Percentiles rank a stretch among this genome's conserved stretches.
phyloP scores from a whole-genome alignment of 352 stramenopile species.

The Globisporangium sylvaticum region DNA sequence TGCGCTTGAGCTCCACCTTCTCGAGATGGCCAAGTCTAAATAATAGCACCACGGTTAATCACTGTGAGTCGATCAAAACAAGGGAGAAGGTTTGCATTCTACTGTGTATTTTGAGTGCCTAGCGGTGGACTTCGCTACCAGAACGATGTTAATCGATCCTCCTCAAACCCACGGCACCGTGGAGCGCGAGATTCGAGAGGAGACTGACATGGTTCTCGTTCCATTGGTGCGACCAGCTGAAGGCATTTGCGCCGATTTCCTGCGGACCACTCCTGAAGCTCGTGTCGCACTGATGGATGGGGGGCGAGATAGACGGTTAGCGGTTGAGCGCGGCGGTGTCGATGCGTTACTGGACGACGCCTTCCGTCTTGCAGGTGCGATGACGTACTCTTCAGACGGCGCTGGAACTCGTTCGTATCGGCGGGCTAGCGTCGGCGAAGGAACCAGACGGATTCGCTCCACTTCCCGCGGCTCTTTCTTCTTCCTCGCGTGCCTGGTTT shows the following conservation, averaged over 20 bases:
- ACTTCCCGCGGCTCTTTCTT: constrained; percentile 25
- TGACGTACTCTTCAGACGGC: constrained; percentile 15
- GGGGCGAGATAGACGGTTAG: background rate
- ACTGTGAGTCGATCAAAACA: background rate
- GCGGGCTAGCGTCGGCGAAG: constrained; percentile 39
- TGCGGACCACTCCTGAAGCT: background rate
- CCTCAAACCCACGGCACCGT: constrained; percentile 13
- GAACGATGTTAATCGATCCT: background rate
- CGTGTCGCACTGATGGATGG: constrained; percentile 11
- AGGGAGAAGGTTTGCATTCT: background rate
- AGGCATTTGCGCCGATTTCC: background rate
- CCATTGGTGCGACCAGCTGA: background rate
- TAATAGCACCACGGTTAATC: background rate
- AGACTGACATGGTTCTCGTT: background rate
- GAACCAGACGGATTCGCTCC: constrained; percentile 46
- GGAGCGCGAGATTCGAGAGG: constrained; percentile 11
- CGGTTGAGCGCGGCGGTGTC: background rate
- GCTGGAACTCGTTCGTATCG: constrained; percentile 41
- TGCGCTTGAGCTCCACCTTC: constrained; percentile 38
- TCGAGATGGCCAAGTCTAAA: constrained; percentile 7
- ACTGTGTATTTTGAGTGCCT: background rate
- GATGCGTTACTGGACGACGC: constrained; percentile 33
- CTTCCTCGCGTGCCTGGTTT: constrained; percentile 23
- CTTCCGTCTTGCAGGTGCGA: background rate
- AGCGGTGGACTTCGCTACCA: background rate